A percentile compares a stretch with the other conserved stretches of the same genome.
These are phyloP conservation scores for Ogataea chonburiensis DNA, from an alignment of 805 yeast species.

Conservation along the genomic window DNA sequence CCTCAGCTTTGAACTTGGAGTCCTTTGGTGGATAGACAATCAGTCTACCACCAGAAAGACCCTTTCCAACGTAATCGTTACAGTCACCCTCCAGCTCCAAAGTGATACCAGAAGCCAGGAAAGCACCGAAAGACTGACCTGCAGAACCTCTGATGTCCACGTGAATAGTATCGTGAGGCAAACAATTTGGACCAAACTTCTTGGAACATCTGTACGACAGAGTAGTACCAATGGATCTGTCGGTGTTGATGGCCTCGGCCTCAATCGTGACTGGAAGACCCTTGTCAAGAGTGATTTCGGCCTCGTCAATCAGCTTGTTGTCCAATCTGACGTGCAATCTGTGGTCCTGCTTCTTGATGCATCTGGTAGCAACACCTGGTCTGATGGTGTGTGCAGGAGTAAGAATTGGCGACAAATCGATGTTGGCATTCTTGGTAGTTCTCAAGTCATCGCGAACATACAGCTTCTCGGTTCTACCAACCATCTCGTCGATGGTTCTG, in stretches of 20 bases:
- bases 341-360: conserved; percentile 92
- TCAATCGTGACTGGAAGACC: conserved; percentile 96
- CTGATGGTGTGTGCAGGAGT: conserved; percentile 96
- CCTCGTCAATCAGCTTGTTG: conserved; percentile 93
- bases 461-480: conserved; percentile 92
- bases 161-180: conserved; percentile 95
- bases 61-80: conserved; percentile 97
- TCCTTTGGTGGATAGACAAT: conserved; percentile 88
- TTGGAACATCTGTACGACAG: conserved; percentile 92
- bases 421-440: conserved; percentile 84
- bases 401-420: conserved; percentile 88
- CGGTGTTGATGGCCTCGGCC: conserved; percentile 91
- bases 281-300: conserved; percentile 90
- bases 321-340: conserved; percentile 89
- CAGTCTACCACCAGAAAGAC: conserved; percentile 91
- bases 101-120: conserved; percentile 93
- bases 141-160: conserved; percentile 91
- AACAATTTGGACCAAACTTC: conserved; percentile 86
- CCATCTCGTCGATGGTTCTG: conserved; percentile 96
- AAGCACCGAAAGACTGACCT: conserved; percentile 98
- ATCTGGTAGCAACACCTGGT: conserved; percentile 94
- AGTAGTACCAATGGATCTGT: conserved; percentile 94
- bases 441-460: conserved; percentile 80
- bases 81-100: conserved; percentile 96
- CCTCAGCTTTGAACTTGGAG: conserved; percentile 87